Evolutionary conservation across 2,329 filamentous ascomycete species (phyloP).

Genomic region (Colletotrichum sp.): DNA sequence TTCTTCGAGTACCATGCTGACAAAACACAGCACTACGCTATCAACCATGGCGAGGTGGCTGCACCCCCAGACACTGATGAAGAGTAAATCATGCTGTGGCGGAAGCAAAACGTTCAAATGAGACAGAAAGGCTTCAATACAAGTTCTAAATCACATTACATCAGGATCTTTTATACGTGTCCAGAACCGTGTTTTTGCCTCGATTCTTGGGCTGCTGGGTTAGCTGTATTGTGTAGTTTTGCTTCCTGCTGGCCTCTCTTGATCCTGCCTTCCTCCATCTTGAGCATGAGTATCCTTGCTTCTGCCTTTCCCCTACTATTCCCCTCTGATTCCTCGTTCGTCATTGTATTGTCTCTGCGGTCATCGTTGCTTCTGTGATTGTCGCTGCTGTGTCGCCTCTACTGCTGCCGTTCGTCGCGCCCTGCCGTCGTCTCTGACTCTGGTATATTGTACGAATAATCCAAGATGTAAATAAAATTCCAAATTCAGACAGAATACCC

Average conservation of each 20-base stretch:
- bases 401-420: background rate
- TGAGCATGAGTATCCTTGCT: background rate
- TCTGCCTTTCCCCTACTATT: background rate
- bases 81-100: background rate
- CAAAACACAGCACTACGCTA: background rate
- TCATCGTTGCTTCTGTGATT: background rate
- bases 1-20: background rate
- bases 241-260: background rate
- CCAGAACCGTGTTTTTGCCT: background rate
- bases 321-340: background rate
- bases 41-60: background rate
- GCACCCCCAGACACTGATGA: background rate
- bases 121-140: background rate
- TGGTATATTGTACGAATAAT: background rate
- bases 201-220: background rate
- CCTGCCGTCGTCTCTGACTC: background rate
- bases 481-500: background rate
- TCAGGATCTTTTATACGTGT: background rate
- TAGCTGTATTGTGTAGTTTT: background rate
- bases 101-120: background rate
- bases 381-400: background rate
- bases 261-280: accelerated
- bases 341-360: background rate
- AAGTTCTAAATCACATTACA: background rate
- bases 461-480: background rate